Evolutionary conservation across 192 early-diverging fungal genomes (phyloP).

Genomic region (Coemansia sp.): DNA sequence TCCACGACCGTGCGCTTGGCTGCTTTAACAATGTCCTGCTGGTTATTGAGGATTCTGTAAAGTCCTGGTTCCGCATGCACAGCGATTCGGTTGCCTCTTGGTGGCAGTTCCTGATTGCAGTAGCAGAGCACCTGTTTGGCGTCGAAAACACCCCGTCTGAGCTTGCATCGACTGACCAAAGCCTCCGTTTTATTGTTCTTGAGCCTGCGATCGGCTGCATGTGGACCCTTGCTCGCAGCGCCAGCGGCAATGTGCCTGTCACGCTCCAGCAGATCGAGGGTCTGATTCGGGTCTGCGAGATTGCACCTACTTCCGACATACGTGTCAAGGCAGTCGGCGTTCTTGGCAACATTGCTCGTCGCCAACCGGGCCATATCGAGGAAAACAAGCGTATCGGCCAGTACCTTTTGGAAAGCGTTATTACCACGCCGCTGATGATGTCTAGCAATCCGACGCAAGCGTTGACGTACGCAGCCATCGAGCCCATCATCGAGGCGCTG

Average conservation of each 20-base stretch:
- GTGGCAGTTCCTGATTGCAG: conserved; percentile 65
- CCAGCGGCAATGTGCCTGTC: conserved; percentile 58
- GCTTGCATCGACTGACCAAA: conserved; percentile 54
- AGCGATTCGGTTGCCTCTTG: conserved; percentile 23
- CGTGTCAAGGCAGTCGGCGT: conserved; percentile 71
- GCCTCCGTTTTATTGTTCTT: conserved; percentile 57
- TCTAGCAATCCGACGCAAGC: not conserved
- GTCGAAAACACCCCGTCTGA: conserved; percentile 51
- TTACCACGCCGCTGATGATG: conserved; percentile 23
- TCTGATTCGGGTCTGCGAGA: conserved; percentile 42
- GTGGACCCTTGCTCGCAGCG: conserved; percentile 74
- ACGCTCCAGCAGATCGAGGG: conserved; percentile 53
- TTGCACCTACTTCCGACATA: conserved; percentile 30
- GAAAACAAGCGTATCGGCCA: conserved; percentile 60
- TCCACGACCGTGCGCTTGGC: conserved; percentile 67
- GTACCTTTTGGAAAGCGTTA: conserved; percentile 59
- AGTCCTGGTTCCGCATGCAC: conserved; percentile 62
- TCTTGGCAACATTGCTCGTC: conserved; percentile 71
- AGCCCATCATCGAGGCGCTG: conserved; percentile 68
- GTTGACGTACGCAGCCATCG: conserved; percentile 9
- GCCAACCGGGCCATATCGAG: conserved; percentile 60
- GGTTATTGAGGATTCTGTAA: conserved; percentile 66
- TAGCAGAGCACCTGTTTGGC: conserved; percentile 58
- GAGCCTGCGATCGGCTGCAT: conserved; percentile 72
- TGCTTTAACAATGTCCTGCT: conserved; percentile 77